These are phyloP conservation scores for Fraxinus floribunda DNA, from an alignment of 305 asterid species.

Conservation along the genomic window DNA sequence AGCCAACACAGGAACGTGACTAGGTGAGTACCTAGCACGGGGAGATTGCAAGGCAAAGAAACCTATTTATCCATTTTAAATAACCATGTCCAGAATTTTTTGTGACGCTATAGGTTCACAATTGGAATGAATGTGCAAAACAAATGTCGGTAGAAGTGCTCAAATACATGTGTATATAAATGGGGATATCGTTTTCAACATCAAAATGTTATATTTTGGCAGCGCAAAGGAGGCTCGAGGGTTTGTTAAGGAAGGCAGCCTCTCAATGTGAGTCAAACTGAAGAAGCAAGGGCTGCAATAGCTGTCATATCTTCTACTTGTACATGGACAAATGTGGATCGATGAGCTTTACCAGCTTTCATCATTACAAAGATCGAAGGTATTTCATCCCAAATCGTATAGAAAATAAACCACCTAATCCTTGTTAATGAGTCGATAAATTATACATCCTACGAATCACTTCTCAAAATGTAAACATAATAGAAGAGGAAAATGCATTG, in stretches of 20 bases:
- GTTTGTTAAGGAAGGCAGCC: too few species aligned
- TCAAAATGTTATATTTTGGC: background rate
- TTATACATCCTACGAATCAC: constrained; percentile 9
- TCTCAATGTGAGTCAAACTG: background rate
- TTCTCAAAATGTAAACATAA: background rate
- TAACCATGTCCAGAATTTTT: constrained; percentile 6
- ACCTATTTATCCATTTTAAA: background rate
- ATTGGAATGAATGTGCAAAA: constrained; percentile 4
- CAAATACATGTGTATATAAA: background rate
- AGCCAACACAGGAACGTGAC: constrained; percentile 11
- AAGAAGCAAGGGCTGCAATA: background rate
- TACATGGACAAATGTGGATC: background rate
- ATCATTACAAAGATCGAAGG: background rate
- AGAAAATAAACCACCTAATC: background rate
- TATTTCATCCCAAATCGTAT: background rate
- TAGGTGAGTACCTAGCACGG: background rate
- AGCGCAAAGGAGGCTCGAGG: too few species aligned
- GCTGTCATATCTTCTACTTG: background rate
- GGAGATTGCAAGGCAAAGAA: constrained; percentile 4
- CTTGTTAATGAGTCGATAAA: background rate
- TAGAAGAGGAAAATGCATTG: background rate
- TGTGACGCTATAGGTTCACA: constrained; percentile 4
- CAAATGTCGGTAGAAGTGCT: background rate
- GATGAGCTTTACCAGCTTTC: background rate
- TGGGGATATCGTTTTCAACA: background rate